These are phyloP conservation scores for Acacia acuminata DNA, from an alignment of 306 rosid genomes.

Conservation along the genomic window DNA sequence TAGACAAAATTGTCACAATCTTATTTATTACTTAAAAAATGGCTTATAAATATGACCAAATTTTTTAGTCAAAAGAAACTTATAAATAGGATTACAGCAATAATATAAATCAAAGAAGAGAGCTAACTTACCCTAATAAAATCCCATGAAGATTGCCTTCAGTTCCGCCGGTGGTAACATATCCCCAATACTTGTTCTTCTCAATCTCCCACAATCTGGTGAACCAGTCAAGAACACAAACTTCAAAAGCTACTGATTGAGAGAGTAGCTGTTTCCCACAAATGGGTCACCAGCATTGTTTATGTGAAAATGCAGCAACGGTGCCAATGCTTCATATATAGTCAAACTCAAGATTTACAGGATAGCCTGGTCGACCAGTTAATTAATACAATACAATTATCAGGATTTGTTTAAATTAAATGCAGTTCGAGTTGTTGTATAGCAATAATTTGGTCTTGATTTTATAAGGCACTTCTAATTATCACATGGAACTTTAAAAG, in stretches of 20 bases:
- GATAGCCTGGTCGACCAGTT: constrained; percentile 41
- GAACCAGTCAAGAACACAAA: not conserved
- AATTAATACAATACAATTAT: not conserved
- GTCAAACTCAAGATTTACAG: constrained; percentile 62
- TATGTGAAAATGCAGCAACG: constrained; percentile 64
- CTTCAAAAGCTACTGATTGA: not conserved
- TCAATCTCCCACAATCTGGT: not conserved
- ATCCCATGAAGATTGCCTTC: constrained; percentile 7
- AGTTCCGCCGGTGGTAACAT: not conserved
- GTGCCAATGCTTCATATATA: constrained; percentile 57
- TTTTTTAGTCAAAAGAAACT: no score
- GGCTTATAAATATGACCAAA: no score
- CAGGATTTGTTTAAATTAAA: not conserved
- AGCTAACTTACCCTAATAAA: not conserved
- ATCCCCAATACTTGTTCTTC: not conserved
- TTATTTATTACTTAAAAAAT: no score
- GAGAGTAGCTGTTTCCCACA: constrained; percentile 33
- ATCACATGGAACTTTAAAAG: no score
- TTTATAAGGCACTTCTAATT: no score
- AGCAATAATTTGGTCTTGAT: no score
- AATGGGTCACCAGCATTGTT: constrained; percentile 71
- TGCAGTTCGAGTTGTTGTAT: not conserved
- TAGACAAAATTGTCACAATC: no score
- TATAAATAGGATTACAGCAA: no score
- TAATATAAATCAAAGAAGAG: no score